Base-by-base conservation (phyloP, 805 yeast genomes). In the Tetrapisispora phaffii region DNA sequence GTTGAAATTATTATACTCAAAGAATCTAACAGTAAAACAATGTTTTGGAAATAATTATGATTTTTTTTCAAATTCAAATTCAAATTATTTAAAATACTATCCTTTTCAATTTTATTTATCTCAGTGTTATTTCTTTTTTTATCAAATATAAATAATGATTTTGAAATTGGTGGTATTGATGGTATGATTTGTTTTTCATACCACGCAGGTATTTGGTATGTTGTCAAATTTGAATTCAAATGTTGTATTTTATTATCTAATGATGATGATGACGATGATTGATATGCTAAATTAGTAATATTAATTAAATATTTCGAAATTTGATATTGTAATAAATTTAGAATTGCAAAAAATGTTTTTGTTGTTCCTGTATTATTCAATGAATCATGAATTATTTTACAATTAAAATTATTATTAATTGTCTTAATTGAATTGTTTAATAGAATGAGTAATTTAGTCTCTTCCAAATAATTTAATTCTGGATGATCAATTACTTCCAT, bases 401-500 rank as follows among this genome's bases (percentile, higher is more conserved):
- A 22, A 26, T 37, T 13, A 26, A 38, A 38, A 22, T 29, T 7
- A 19, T 37, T 37, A 28, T n/a, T 3, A 8, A 59, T 41, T 15
- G 49, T 45, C 15, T 39, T 44, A 36, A 59, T 44, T 3, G 65
- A 44, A 16, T 50, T 33, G 23, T 49, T 43, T 33, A 62, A 44
- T 7, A 62, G 41, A 7, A 47, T 17, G 7, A 47, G 22, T 28
- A 62, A 44, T 29, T 50, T 54, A 13, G 54, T 50, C 45, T 61
- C 59, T 17, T 58, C 51, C 8, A 53, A 35, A 24, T 48, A 55
- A 47, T 58, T 53, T 19, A 57, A 44, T 23, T 59, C 59, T 7
- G 65, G 62, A 46, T 62, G 68, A 44, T 63, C 68, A 24, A 62
- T 49, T 1, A 62, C 31, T 46, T 63, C 68, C 66, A 63, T 55